Percentiles rank a stretch among this genome's conserved stretches.
phyloP scores from a whole-genome alignment of 768 basidiomycete species.

The Panaeolus cyanescens region DNA sequence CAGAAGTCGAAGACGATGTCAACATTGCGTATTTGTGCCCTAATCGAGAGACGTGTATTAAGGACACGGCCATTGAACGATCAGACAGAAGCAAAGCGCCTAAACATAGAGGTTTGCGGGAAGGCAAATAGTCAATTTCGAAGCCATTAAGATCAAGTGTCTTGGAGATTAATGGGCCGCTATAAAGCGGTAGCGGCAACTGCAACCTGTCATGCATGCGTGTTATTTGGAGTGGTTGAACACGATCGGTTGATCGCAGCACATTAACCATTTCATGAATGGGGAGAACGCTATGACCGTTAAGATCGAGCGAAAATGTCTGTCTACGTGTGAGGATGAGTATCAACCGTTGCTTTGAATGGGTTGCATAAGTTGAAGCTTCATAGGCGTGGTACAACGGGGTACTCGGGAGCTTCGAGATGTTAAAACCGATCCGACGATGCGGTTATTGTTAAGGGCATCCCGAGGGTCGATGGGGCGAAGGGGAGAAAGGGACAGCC shows the following conservation, averaged over 20 bases:
- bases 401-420: not conserved
- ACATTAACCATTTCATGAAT: not conserved
- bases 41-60: too few relatives aligned
- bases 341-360: not conserved
- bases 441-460: not conserved
- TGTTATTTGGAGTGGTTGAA: not conserved
- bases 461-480: not conserved
- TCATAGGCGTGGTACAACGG: not conserved
- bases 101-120: not conserved
- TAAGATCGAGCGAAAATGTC: not conserved
- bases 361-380: not conserved
- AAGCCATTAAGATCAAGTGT: not conserved
- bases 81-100: constrained; percentile 1
- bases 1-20: not conserved
- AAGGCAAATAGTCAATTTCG: constrained; percentile 2
- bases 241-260: constrained; percentile 1
- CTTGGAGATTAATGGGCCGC: not conserved
- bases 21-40: not conserved
- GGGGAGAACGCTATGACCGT: not conserved
- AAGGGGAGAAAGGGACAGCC: too few relatives aligned
- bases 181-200: not conserved
- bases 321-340: not conserved
- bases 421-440: not conserved
- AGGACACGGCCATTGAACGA: too few relatives aligned
- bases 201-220: not conserved